phyloP scores from a whole-genome alignment of 1,284 basidiomycete genomes.

The Rhodotorula glutinis region DNA sequence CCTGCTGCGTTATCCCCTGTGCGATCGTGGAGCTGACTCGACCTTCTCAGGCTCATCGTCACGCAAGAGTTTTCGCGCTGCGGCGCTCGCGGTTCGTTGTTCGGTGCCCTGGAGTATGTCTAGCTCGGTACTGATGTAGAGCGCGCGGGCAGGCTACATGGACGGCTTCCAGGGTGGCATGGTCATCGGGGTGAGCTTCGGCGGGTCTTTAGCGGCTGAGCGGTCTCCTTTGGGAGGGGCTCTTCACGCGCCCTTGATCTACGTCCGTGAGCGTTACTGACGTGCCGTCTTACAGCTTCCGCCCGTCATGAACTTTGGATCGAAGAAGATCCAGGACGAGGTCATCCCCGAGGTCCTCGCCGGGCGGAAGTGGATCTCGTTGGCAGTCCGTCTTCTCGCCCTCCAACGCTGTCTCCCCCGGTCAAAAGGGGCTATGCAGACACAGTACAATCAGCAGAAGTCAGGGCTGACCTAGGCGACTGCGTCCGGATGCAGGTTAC shows the following conservation, averaged over 20 bases:
- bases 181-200: slow-evolving; percentile 71
- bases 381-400: slow-evolving; percentile 57
- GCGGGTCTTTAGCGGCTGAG: slow-evolving; percentile 54
- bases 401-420: neutral
- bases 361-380: slow-evolving; percentile 74
- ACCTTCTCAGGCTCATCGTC: slow-evolving; percentile 55
- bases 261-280: no score
- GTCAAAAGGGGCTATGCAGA: neutral
- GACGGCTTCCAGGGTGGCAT: slow-evolving; percentile 72
- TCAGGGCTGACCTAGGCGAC: no score
- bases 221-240: slow-evolving; percentile 4
- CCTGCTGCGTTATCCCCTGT: neutral
- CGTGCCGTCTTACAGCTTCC: slow-evolving; percentile 28
- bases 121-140: neutral
- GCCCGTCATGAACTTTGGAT: slow-evolving; percentile 72
- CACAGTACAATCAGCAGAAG: no score
- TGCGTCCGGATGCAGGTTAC: slow-evolving; percentile 51
- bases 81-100: slow-evolving; percentile 61
- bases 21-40: neutral
- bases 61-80: slow-evolving; percentile 78
- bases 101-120: no score
- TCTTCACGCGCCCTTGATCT: neutral
- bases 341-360: slow-evolving; percentile 75
- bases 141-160: slow-evolving; percentile 56
- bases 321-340: slow-evolving; percentile 68